Base-by-base conservation (phyloP, 805 yeast species). In the Kuraishia ogatae region DNA sequence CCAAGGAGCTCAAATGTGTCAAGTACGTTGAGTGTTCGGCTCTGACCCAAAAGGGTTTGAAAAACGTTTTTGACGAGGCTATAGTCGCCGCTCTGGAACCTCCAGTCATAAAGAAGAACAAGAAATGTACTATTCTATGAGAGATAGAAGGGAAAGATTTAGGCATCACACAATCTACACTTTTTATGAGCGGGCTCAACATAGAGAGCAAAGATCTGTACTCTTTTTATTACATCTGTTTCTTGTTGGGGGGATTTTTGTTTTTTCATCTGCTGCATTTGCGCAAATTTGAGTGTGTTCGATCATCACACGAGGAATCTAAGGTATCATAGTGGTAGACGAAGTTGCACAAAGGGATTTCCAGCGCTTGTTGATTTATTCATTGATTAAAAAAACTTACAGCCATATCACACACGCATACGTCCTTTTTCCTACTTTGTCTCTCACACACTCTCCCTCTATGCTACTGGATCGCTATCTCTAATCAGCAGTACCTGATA, bases 21-120 rank as follows among this genome's bases (percentile, higher is more conserved):
- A 92, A 93, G 72, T 93, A 93, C 72, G 96, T 93, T 50, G 99
- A 93, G 74, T 93, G 99, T 73, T 92, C 97, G 11, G 99, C 99
- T 10, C 80, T 94, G 67, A 94, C 97, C 53, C 99, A 93, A 74
- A 85, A 91, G 69, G 99, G 99, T 15, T 81, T 94, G 70, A 94
- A 93, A 75, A 91, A 96, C 62, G 97, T 93, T n/a, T 93, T 93
- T 73, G 98, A 94, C 69, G 97, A 91, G 74, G 98, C 98, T 24
- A 94, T 94, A 57, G 97, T 94, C 52, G 97, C 98, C 53, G 97
- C 98, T 26, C 80, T 94, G 60, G 98, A 93, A 70, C 98, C 98
- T 52, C 97, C 98, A 26, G 94, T 87, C 60, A 84, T 88, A 64
- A 87, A 82, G 65, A 84, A 83, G 67, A 77, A 79, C 59, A 86